Evolutionary conservation across 176 grass and related monocot genomes (phyloP).

Genomic region (Avena sativa): DNA sequence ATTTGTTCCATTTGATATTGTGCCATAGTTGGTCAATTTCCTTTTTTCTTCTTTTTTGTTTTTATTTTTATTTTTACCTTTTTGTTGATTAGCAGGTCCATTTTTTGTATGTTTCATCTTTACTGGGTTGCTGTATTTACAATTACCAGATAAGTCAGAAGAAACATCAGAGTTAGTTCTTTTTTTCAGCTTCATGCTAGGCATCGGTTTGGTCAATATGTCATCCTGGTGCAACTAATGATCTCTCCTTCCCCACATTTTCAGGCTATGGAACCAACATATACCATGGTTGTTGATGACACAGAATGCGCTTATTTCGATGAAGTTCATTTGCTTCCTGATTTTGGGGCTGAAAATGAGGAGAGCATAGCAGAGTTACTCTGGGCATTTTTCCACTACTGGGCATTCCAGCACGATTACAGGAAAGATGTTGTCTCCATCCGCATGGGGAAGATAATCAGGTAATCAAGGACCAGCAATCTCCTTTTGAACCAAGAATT

Average conservation of each 20-base stretch:
- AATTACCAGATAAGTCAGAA: constrained; percentile 9
- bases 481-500: background rate
- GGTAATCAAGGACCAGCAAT: constrained; percentile 29
- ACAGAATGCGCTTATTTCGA: constrained; percentile 55
- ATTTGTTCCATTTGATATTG: constrained; percentile 18
- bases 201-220: background rate
- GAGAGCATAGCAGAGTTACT: constrained; percentile 57
- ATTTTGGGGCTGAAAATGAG: constrained; percentile 53
- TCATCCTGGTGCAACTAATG: constrained; percentile 5
- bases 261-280: constrained; percentile 65
- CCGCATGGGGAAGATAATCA: constrained; percentile 52
- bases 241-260: background rate
- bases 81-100: too few species aligned
- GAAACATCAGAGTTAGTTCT: background rate
- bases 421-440: constrained; percentile 61
- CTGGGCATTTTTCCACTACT: constrained; percentile 74
- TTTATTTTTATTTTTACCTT: background rate
- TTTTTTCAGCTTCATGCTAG: constrained; percentile 21
- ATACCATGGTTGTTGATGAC: constrained; percentile 40
- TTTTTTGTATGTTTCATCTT: background rate
- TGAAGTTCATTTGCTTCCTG: constrained; percentile 38
- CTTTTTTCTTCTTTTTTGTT: background rate
- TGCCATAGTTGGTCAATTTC: constrained; percentile 7
- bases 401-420: constrained; percentile 67
- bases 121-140: background rate